A percentile compares a stretch with the other conserved stretches of the same genome.
Conservation (phyloP, 2,329 filamentous ascomycete genomes). For the Chaetomium sp. region DNA sequence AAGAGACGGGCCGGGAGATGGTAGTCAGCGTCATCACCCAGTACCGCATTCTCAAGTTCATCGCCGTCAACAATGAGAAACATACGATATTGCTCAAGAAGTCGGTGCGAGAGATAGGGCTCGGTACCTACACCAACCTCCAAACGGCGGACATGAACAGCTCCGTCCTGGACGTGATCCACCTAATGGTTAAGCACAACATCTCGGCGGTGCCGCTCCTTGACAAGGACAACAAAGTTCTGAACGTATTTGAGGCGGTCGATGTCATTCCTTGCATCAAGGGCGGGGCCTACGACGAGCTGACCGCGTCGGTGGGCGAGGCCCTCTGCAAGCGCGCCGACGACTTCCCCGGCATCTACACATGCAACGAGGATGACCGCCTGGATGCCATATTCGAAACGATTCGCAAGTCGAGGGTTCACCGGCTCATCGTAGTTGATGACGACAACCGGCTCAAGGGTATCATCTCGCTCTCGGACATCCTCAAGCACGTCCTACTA, state of each 20-base stretch:
- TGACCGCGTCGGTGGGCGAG: constrained; percentile 83
- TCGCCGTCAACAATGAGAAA: constrained; percentile 85
- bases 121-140: constrained; percentile 82
- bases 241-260: constrained; percentile 97
- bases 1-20: constrained; percentile 88
- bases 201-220: constrained; percentile 95
- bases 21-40: constrained; percentile 97
- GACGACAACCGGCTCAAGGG: constrained; percentile 84
- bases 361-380: constrained; percentile 86
- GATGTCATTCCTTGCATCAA: constrained; percentile 97
- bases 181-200: constrained; percentile 86
- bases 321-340: constrained; percentile 84
- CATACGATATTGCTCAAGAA: constrained; percentile 89
- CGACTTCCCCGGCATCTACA: constrained; percentile 96
- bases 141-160: constrained; percentile 86
- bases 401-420: constrained; percentile 90
- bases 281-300: constrained; percentile 87
- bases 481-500: constrained; percentile 89
- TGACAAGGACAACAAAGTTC: constrained; percentile 72
- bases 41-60: constrained; percentile 98
- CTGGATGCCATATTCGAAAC: constrained; percentile 97
- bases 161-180: constrained; percentile 90
- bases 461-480: constrained; percentile 91
- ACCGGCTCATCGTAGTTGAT: constrained; percentile 90
- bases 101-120: constrained; percentile 76